Conservation (phyloP, 495 filamentous ascomycete species). For the Neurospora africana region DNA sequence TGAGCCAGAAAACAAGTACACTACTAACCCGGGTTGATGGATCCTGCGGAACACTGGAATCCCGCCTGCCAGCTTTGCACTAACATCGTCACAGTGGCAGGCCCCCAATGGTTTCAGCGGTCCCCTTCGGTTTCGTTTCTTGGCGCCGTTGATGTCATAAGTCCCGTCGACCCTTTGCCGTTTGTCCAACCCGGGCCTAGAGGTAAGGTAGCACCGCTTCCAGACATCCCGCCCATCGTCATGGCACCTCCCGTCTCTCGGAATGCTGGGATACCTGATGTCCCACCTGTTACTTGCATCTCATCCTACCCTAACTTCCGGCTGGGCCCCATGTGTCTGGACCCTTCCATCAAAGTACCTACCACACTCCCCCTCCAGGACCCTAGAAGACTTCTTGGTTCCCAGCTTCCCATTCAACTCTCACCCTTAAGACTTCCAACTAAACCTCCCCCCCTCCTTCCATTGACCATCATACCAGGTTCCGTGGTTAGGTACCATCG, state of each 20-base stretch:
- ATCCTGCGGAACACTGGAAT: too few species aligned
- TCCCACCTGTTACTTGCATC: not conserved
- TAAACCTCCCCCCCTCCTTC: not conserved
- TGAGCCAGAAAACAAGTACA: not conserved
- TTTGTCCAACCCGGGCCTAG: not conserved
- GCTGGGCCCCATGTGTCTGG: not conserved
- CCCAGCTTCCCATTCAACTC: not conserved
- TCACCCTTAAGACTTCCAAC: not conserved
- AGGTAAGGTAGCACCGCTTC: not conserved
- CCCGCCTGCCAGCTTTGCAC: not conserved
- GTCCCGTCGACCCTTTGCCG: not conserved
- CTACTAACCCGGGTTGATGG: not conserved
- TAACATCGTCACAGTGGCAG: not conserved
- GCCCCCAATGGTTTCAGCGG: not conserved
- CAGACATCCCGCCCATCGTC: not conserved
- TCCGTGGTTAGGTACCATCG: not conserved
- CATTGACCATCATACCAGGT: not conserved
- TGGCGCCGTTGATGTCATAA: slow-evolving; percentile 21
- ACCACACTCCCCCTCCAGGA: not conserved
- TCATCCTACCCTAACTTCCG: not conserved
- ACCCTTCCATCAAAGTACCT: not conserved
- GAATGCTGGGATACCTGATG: not conserved
- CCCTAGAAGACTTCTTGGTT: not conserved
- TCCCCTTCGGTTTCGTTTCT: not conserved
- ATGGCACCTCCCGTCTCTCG: not conserved